Evolutionary conservation across 148 eudicot genomes (phyloP).

Genomic region (Amaranthus cruentus): DNA sequence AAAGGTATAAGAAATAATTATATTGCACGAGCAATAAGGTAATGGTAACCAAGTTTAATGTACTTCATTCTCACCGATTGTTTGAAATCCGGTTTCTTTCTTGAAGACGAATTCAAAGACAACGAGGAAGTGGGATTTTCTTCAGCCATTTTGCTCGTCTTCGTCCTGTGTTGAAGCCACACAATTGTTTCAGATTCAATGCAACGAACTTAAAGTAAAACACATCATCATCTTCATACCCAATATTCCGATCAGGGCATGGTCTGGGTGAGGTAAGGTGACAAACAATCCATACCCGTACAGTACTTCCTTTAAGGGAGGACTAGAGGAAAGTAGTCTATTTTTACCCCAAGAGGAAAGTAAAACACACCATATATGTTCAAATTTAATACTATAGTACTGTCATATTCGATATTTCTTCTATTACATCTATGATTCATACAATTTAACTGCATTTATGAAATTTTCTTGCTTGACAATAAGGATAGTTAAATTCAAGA

Average conservation of each 20-base stretch:
- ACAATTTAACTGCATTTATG: no score
- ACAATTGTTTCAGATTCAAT: conserved; percentile 12
- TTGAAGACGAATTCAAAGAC: conserved; percentile 26
- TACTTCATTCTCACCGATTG: conserved; percentile 64
- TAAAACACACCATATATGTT: no score
- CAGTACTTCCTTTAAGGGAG: no score
- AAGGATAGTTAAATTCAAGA: no score
- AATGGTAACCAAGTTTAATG: conserved; percentile 73
- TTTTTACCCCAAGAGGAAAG: no score
- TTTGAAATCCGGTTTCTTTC: conserved; percentile 64
- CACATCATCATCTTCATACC: background rate
- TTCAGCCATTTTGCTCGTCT: conserved; percentile 40
- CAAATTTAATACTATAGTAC: no score
- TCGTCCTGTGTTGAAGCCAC: conserved; percentile 8
- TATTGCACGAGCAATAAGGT: conserved; percentile 69
- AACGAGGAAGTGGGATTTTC: conserved; percentile 29
- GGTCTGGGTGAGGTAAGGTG: no score
- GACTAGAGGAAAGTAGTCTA: no score
- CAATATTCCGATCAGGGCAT: background rate
- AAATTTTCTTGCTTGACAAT: no score
- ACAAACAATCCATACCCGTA: no score
- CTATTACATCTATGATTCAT: no score
- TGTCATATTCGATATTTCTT: no score
- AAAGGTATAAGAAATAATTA: conserved; percentile 56
- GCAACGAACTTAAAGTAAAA: background rate